A percentile compares a stretch with the other conserved stretches of the same genome.
Evolutionary conservation across 345 rosid genomes (phyloP).

Genomic region (Anastatica hierochuntica): DNA sequence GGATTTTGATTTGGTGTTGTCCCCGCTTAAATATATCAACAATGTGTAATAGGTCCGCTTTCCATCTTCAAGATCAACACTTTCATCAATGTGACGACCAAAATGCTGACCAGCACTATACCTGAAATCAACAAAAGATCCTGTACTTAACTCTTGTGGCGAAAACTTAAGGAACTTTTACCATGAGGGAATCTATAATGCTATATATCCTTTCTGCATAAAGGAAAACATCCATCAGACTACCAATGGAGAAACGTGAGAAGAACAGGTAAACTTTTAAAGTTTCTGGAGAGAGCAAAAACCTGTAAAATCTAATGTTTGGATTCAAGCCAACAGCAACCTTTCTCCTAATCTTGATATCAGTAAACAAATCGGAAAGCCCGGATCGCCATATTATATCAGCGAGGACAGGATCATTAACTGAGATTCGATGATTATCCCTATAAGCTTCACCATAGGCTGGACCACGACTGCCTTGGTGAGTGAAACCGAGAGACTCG

Average conservation of each 20-base stretch:
- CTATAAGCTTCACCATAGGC: conserved; percentile 81
- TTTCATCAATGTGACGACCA: conserved; percentile 82
- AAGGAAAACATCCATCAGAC: too few relatives aligned
- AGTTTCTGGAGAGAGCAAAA: too few relatives aligned
- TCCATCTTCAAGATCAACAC: conserved; percentile 63
- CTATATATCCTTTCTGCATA: neutral
- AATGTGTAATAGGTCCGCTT: conserved; percentile 69
- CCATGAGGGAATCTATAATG: neutral
- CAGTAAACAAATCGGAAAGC: conserved; percentile 46
- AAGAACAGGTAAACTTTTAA: too few relatives aligned
- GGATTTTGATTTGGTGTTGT: conserved; percentile 32
- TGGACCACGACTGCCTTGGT: conserved; percentile 94
- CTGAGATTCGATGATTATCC: conserved; percentile 74
- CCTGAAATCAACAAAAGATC: conserved; percentile 35
- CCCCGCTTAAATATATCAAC: conserved; percentile 75
- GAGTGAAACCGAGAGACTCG: conserved; percentile 71
- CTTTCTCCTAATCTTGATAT: conserved; percentile 63
- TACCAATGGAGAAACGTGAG: too few relatives aligned
- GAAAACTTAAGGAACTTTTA: neutral
- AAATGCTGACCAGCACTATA: conserved; percentile 79
- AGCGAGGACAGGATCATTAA: conserved; percentile 59
- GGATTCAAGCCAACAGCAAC: conserved; percentile 86
- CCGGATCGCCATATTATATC: conserved; percentile 69
- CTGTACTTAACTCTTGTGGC: neutral
- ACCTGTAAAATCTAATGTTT: conserved; percentile 83